Evolutionary conservation across 208 protist species (phyloP), one percentile per base, ranked within the genome.

Genomic region (Endotrypanum monterogeii): DNA sequence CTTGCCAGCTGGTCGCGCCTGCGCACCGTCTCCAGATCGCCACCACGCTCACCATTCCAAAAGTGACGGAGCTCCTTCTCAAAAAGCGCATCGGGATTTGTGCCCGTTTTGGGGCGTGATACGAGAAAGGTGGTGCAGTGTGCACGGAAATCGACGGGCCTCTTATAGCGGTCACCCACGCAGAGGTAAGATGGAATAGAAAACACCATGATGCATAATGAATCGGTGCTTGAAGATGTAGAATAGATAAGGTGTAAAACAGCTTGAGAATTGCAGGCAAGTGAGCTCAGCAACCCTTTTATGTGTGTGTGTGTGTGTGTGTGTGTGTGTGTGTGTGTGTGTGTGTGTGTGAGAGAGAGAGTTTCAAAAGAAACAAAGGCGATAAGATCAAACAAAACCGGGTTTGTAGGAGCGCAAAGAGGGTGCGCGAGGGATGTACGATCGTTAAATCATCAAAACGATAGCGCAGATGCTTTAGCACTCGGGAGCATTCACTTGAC

Each of bases 181-280:
- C 89, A 69, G 32, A 96, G 71, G 76, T 93, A 97, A 35, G 93
- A 96, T 20, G 94, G 93, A 55, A 94, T 96, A 4, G 91, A 95
- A 63, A 98, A 98, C 16, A 97, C 90, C 90, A 98, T 95, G 30
- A 69, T 57, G 66, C 23, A n/a, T 25, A 44, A 30, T 48, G 35
- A 16, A 48, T 65, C 14, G 9, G n/a, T 58, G 54, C n/a, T 58
- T 7, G n/a, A 20, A 18, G n/a, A 30, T 58, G 54, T 4, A 18
- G n/a, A 30, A 58, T 7, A 18, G 54, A 18, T 7, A 48, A 48
- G 44, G 44, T 5, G 44, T 23, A 2, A 25, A 20, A 20, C 20
- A 28, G 23, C 20, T 7, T 16, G 23, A 23, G 9, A 9, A 28
- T 11, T 5, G 25, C 4, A 8, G 6, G 11, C 1, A 48, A 11